phyloP scores from a whole-genome alignment of 1,284 basidiomycete genomes.

The Cryptococcus sp. region DNA sequence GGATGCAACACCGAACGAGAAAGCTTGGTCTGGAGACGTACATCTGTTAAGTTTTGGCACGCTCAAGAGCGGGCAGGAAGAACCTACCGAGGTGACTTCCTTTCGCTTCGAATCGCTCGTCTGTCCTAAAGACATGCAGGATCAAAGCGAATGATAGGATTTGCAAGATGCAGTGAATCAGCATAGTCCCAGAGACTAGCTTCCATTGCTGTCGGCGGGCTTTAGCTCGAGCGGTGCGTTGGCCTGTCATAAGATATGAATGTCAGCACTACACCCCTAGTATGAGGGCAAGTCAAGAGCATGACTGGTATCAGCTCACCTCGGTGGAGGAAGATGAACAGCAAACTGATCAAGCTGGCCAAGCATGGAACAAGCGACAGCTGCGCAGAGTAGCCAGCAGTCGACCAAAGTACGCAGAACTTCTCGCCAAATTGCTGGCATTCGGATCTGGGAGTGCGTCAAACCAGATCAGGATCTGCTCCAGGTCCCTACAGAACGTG shows the following conservation, averaged over 20 bases:
- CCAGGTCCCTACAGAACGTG: not conserved
- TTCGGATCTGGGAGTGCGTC: constrained; percentile 38
- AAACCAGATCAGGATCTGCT: too few species aligned
- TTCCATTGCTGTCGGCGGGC: constrained; percentile 53
- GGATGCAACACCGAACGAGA: constrained; percentile 47
- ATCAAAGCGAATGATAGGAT: constrained; percentile 46
- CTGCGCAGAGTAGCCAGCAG: constrained; percentile 51
- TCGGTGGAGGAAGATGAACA: constrained; percentile 53
- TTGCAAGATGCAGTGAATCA: constrained; percentile 49
- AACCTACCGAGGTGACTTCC: constrained; percentile 44
- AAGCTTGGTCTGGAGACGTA: constrained; percentile 37
- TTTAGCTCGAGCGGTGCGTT: constrained; percentile 47
- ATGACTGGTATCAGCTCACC: constrained; percentile 25
- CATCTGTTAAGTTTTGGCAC: not conserved
- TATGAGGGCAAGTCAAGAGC: not conserved
- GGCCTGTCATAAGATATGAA: constrained; percentile 20
- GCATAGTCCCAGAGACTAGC: constrained; percentile 51
- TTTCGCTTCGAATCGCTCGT: constrained; percentile 44
- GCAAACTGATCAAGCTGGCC: constrained; percentile 44
- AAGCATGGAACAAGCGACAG: constrained; percentile 51
- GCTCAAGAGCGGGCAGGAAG: not conserved
- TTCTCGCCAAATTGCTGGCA: constrained; percentile 50
- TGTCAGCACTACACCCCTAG: not conserved
- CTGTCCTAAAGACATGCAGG: constrained; percentile 47
- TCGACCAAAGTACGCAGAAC: constrained; percentile 49